Base-by-base conservation (phyloP, 2,329 filamentous ascomycete genomes). In the Tolypocladium guangdongense region DNA sequence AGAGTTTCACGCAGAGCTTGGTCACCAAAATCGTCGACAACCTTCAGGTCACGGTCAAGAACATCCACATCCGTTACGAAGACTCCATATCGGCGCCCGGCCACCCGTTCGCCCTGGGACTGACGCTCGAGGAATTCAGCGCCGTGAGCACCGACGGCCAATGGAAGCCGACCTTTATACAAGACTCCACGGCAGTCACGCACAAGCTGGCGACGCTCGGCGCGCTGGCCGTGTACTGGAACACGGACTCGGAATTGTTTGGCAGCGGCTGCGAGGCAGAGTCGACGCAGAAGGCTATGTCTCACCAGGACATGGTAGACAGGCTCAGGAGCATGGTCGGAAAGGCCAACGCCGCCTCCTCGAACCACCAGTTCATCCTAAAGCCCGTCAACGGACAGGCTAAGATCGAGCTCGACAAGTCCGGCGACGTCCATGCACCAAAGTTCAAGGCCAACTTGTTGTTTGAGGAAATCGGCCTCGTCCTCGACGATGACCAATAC, bases 11-110 rank as follows among this genome's bases (percentile, higher is more conserved):
- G 4, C 86, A 95, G 62, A 97, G 91, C 67, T 72, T 99, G 60
- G 85, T 92, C 49, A 96, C 92, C 38, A 96, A 96, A 62, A 95
- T 99, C 64, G 90, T 97, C 65, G 93, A 99, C 77, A 99, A 99
- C 65, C 78, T 99, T 41, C 93, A 99, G 70, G 89, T 99, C 62
- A 93, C 88, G 27, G 85, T 99, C 70, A 97, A 96, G 77, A 99
- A 97, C 67, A 96, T 99, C 56, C 93, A 99, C 68, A 82, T 99
- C 58, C 88, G 93, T 62, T 99, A 99, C 71, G 93, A 99, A 71
- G 93, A 99, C 71, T 91, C 92, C 16, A 90, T 99, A 63, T 95
- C 93, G 22, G 88, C 91, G 11, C 91, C 92, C 0, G 91, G 90
- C 1, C 93, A 99, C 67, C 92, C 95, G 0, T 99, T 99, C 63